Conservation (phyloP, 2,329 filamentous ascomycete genomes). For the Colletotrichum chlorophyti region DNA sequence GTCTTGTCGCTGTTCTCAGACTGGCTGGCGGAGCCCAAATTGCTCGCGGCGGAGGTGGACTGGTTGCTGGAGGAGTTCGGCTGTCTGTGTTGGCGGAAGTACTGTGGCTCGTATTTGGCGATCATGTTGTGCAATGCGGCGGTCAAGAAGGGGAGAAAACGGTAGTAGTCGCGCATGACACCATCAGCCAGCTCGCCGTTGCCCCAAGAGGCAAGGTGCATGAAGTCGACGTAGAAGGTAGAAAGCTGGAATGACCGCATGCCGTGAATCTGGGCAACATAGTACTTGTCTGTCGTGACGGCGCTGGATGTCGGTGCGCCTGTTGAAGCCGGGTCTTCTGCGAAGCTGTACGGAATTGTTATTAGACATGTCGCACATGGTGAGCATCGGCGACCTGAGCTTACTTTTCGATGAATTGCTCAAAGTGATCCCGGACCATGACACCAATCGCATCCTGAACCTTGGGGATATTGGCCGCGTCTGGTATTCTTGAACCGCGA, state of each 20-base stretch:
- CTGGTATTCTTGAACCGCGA: conserved; percentile 52
- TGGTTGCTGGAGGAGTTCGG: conserved; percentile 77
- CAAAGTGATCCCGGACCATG: conserved; percentile 77
- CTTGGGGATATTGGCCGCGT: conserved; percentile 64
- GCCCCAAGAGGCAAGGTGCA: conserved; percentile 78
- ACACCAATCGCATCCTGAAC: conserved; percentile 81
- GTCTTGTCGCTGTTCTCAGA: conserved; percentile 77
- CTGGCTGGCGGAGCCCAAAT: conserved; percentile 66
- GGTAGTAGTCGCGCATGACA: conserved; percentile 90
- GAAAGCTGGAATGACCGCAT: conserved; percentile 79
- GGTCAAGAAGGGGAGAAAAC: conserved; percentile 90
- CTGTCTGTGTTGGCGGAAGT: conserved; percentile 92
- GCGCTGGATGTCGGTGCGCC: conserved; percentile 72
- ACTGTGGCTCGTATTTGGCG: conserved; percentile 90
- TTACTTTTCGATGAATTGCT: conserved; percentile 80
- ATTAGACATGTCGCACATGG: conserved; percentile 9
- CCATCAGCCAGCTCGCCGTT: conserved; percentile 85
- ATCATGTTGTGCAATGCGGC: conserved; percentile 91
- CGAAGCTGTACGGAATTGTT: conserved; percentile 54
- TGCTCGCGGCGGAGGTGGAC: conserved; percentile 71
- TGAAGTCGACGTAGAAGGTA: conserved; percentile 86
- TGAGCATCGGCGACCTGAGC: conserved; percentile 34
- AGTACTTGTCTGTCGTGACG: conserved; percentile 80
- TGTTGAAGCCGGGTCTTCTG: conserved; percentile 72
- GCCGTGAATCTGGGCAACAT: conserved; percentile 82